Evolutionary conservation across 352 stramenopile genomes (phyloP).

Genomic region (Globisporangium viniferum): DNA sequence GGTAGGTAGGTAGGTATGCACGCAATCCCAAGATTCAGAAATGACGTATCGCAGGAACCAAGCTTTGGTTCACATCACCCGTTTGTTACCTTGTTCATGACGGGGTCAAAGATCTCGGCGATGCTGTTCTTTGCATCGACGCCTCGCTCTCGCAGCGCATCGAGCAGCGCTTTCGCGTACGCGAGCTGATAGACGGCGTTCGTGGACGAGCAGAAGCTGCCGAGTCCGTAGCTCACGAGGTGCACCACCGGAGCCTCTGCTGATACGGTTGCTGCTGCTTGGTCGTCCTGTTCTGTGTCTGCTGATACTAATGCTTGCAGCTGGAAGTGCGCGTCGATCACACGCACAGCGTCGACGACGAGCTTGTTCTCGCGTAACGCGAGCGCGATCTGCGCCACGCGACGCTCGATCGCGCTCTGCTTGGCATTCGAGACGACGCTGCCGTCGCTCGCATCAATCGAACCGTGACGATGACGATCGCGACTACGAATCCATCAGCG

Average conservation of each 20-base stretch:
- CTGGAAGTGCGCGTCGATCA: slow-evolving; percentile 28
- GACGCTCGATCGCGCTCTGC: slow-evolving; percentile 31
- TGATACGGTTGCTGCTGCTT: background rate
- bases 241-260: slow-evolving; percentile 11
- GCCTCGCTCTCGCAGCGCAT: slow-evolving; percentile 16
- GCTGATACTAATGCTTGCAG: slow-evolving; percentile 10
- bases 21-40: background rate
- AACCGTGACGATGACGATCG: slow-evolving; percentile 2
- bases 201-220: slow-evolving; percentile 66
- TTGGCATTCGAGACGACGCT: background rate
- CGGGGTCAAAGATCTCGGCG: slow-evolving; percentile 67
- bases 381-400: slow-evolving; percentile 33
- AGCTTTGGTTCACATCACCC: no score
- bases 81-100: slow-evolving; percentile 53
- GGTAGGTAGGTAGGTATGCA: background rate
- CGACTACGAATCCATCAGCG: background rate
- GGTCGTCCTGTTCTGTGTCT: background rate
- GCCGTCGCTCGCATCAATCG: slow-evolving; percentile 1
- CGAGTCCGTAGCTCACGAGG: slow-evolving; percentile 68
- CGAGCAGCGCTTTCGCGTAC: slow-evolving; percentile 46
- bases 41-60: no score
- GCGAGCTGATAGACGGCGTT: slow-evolving; percentile 80
- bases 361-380: slow-evolving; percentile 30
- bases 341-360: slow-evolving; percentile 24
- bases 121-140: background rate